Evolutionary conservation across 148 eudicot genomes (phyloP), one percentile per base, ranked within the genome.

Genomic region (Fagopyrum homotropicum): DNA sequence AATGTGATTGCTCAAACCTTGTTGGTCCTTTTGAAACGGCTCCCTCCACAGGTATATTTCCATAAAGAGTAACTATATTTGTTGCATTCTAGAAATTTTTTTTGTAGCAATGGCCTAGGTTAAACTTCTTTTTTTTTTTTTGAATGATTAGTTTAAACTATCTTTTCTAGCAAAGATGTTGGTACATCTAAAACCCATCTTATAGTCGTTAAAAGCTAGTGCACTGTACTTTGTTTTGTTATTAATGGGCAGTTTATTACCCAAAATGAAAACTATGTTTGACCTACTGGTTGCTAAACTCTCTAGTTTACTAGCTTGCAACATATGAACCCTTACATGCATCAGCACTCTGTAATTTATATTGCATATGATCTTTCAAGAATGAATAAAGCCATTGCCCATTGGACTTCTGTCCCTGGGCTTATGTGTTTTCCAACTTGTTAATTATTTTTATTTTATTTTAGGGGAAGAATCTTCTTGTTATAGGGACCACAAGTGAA

Each of bases 401-500:
- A 15, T 66, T 40, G 47, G 71, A 40, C 40, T 12, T 66, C 14
- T 66, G 46, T 66, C 71, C 70, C 46, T 66, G 47, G 5, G 71
- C 45, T 66, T 66, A 2, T 66, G n/a, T 43, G 14, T 43, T 66
- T 22, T 66, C 12, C 66, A 66, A 12, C 71, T 43, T 35, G 15
- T 15, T 66, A 15, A 40, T 4, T 40, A 2, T 5, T 63, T 26
- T 6, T 40, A 46, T 47, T 12, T 47, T 17, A 45, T 75, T 77
- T 30, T 82, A 95, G 97, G 98, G 98, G 50, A 95, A 90, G 85
- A 92, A 90, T 72, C 87, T 92, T 76, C 92, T 92, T 73, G 97
- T 95, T 73, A 79, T 95, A 74, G 98, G 98, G 71, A 92, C 98
- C 19, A 90, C 98, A 29, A 95, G 96, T 86, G 98, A 95, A 84